These are phyloP conservation scores for Suillus fuscotomentosus DNA, from an alignment of 768 basidiomycete genomes.

Conservation along the genomic window DNA sequence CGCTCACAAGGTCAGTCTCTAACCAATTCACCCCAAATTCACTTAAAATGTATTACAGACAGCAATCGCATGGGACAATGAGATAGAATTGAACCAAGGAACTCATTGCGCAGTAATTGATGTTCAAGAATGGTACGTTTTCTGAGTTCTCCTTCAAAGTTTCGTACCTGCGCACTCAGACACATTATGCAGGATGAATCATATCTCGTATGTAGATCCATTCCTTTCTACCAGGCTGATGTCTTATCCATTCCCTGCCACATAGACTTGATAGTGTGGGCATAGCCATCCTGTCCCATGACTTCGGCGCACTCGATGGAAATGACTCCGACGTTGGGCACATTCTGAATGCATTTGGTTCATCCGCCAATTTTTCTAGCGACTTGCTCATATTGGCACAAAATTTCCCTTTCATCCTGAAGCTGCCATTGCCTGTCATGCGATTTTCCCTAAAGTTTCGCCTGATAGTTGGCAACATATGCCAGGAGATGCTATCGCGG, in stretches of 20 bases:
- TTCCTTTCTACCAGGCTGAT: background rate
- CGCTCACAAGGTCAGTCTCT: slow-evolving; percentile 41
- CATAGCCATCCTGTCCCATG: slow-evolving; percentile 44
- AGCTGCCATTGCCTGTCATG: slow-evolving; percentile 30
- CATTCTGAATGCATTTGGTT: slow-evolving; percentile 23
- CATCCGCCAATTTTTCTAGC: slow-evolving; percentile 13
- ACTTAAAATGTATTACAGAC: background rate
- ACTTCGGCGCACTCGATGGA: slow-evolving; percentile 42
- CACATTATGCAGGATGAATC: background rate
- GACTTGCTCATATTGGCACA: slow-evolving; percentile 18
- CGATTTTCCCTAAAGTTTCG: slow-evolving; percentile 26
- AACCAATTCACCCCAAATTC: background rate
- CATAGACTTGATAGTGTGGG: slow-evolving; percentile 43
- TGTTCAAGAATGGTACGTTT: background rate
- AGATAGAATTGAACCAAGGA: background rate
- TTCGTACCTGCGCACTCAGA: background rate
- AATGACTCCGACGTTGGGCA: slow-evolving; percentile 24
- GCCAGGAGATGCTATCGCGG: slow-evolving; percentile 30
- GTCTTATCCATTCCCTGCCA: background rate
- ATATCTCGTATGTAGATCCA: background rate
- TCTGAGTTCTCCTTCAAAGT: background rate
- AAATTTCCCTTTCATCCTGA: slow-evolving; percentile 29
- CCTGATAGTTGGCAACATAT: slow-evolving; percentile 31
- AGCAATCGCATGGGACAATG: background rate
- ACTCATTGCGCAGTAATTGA: background rate